A percentile compares a stretch with the other conserved stretches of the same genome.
phyloP scores from a whole-genome alignment of 352 stramenopile genomes.

The Phytophthora pinifolia region DNA sequence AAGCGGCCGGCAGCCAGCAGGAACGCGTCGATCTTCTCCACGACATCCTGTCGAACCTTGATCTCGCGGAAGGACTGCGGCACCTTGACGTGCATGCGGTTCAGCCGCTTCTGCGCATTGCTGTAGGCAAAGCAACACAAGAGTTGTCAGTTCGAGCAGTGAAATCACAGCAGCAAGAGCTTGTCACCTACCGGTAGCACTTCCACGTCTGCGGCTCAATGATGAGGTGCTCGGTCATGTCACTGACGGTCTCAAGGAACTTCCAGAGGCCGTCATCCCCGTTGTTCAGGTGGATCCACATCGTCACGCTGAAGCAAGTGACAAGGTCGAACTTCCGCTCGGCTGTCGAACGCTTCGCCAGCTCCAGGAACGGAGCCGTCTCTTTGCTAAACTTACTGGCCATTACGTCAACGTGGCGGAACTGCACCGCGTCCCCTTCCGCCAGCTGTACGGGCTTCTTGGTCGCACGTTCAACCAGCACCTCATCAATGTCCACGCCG shows the following conservation, averaged over 20 bases:
- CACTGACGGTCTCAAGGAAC: constrained; percentile 64
- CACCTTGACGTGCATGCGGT: constrained; percentile 45
- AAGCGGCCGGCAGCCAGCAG: constrained; percentile 60
- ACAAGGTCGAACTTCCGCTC: constrained; percentile 66
- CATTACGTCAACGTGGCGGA: constrained; percentile 62
- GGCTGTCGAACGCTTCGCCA: constrained; percentile 34
- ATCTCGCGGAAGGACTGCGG: constrained; percentile 63
- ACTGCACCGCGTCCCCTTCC: constrained; percentile 45
- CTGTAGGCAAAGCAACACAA: constrained; percentile 23
- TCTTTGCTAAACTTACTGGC: constrained; percentile 42
- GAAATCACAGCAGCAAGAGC: background rate
- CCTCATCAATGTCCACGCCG: constrained; percentile 73
- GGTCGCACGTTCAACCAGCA: constrained; percentile 56
- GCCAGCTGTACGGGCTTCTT: constrained; percentile 38
- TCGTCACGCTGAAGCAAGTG: constrained; percentile 84
- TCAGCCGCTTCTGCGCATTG: constrained; percentile 71
- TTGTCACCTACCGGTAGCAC: constrained; percentile 68
- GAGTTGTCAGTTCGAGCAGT: constrained; percentile 9
- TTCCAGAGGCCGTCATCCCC: constrained; percentile 77
- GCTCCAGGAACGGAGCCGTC: constrained; percentile 43
- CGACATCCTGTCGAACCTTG: constrained; percentile 58
- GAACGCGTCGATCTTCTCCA: constrained; percentile 69
- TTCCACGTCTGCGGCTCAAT: constrained; percentile 86
- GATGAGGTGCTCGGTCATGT: constrained; percentile 69
- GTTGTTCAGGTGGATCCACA: constrained; percentile 90